These are phyloP conservation scores for Maudiozyma humilis DNA, from an alignment of 1,139 yeast genomes.

Conservation along the genomic window DNA sequence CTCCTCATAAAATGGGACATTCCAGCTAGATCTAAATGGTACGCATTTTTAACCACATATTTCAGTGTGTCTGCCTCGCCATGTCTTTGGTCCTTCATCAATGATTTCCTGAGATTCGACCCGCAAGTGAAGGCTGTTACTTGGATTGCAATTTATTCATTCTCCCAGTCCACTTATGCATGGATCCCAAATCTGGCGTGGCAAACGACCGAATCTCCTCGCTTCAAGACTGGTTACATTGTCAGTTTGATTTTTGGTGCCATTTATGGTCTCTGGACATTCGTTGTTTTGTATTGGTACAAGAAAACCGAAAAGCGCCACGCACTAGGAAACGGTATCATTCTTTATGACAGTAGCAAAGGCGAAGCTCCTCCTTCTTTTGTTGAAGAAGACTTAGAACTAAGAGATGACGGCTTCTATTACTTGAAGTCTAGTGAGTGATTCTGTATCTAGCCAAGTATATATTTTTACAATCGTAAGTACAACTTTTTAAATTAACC, in stretches of 20 bases:
- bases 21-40: slow-evolving; percentile 31
- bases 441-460: neutral
- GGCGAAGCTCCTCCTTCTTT: slow-evolving; percentile 29
- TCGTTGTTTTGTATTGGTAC: slow-evolving; percentile 49
- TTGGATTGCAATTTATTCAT: slow-evolving; percentile 33
- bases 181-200: slow-evolving; percentile 41
- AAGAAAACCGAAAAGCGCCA: slow-evolving; percentile 48
- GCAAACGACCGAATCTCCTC: slow-evolving; percentile 49
- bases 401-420: slow-evolving; percentile 27
- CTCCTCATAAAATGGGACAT: slow-evolving; percentile 42
- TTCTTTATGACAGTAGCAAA: slow-evolving; percentile 28
- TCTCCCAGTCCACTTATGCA: slow-evolving; percentile 33
- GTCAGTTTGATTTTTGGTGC: slow-evolving; percentile 47
- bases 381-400: slow-evolving; percentile 23
- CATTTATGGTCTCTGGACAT: slow-evolving; percentile 47
- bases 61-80: slow-evolving; percentile 33
- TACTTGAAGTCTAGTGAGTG: slow-evolving; percentile 7
- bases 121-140: slow-evolving; percentile 34
- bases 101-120: slow-evolving; percentile 34
- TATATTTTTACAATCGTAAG: neutral
- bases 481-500: no score
- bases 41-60: slow-evolving; percentile 32
- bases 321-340: slow-evolving; percentile 49
- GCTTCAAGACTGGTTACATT: slow-evolving; percentile 43
- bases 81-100: slow-evolving; percentile 33